Evolutionary conservation across 2,329 filamentous ascomycete genomes (phyloP).

Genomic region (Triangularia verruculosa): DNA sequence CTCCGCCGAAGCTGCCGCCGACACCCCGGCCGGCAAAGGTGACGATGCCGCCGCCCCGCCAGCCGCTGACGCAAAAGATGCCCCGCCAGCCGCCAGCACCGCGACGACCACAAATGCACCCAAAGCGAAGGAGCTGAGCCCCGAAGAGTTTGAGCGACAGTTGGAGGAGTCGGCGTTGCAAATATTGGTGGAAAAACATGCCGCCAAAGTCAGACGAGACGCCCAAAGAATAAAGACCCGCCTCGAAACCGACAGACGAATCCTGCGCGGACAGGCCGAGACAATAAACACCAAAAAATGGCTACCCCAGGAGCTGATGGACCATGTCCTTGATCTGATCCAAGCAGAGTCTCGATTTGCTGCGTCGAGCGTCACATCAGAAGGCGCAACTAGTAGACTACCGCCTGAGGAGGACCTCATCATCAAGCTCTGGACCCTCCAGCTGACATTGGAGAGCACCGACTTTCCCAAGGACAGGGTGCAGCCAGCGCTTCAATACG

Average conservation of each 20-base stretch:
- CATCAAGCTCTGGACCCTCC: conserved; percentile 79
- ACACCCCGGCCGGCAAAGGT: conserved; percentile 27
- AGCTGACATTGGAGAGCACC: conserved; percentile 65
- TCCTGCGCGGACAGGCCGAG: conserved; percentile 77
- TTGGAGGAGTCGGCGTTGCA: conserved; percentile 90
- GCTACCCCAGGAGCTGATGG: conserved; percentile 75
- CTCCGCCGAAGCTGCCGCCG: conserved; percentile 37
- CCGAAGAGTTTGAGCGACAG: conserved; percentile 86
- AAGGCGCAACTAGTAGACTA: conserved; percentile 50
- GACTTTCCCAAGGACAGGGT: conserved; percentile 66
- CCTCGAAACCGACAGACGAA: conserved; percentile 78
- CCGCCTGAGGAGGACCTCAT: conserved; percentile 74
- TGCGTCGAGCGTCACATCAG: conserved; percentile 47
- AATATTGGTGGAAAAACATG: conserved; percentile 79
- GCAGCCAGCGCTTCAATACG: conserved; percentile 60
- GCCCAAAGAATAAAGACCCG: conserved; percentile 71
- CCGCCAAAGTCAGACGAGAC: conserved; percentile 75
- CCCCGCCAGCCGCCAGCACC: conserved; percentile 24
- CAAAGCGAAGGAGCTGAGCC: conserved; percentile 54
- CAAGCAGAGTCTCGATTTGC: conserved; percentile 61
- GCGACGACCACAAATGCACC: conserved; percentile 19
- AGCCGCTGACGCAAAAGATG: conserved; percentile 22
- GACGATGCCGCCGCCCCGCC: conserved; percentile 21
- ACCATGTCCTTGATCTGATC: conserved; percentile 72
- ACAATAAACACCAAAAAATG: conserved; percentile 70